Evolutionary conservation across 2,329 filamentous ascomycete species (phyloP).

Genomic region (Ascocoryne sarcoides): DNA sequence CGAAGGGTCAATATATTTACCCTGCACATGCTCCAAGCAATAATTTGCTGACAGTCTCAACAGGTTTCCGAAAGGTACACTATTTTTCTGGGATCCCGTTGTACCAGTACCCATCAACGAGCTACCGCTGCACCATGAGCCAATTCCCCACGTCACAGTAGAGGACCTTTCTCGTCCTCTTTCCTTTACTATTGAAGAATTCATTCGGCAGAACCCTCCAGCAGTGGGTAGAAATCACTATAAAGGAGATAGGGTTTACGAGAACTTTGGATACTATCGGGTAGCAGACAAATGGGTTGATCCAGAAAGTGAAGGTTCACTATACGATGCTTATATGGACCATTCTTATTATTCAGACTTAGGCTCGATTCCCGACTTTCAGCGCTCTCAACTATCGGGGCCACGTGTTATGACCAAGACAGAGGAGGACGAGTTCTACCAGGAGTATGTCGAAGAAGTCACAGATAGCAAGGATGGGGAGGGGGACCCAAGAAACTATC

Average conservation of each 20-base stretch:
- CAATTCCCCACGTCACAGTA: not conserved
- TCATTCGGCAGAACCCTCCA: constrained; percentile 3
- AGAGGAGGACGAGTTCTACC: constrained; percentile 18
- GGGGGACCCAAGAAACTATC: constrained; percentile 29
- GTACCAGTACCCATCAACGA: not conserved
- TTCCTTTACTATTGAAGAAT: constrained; percentile 9
- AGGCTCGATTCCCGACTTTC: constrained; percentile 3
- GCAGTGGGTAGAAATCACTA: constrained; percentile 14
- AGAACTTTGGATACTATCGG: constrained; percentile 23
- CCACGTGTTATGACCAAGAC: constrained; percentile 13
- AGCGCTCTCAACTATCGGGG: not conserved
- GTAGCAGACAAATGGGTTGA: constrained; percentile 23
- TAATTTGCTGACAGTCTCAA: constrained; percentile 4
- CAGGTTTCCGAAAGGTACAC: constrained; percentile 5
- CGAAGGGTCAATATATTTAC: constrained; percentile 6
- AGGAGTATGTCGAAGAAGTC: constrained; percentile 23
- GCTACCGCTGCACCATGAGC: not conserved
- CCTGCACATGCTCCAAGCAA: not conserved
- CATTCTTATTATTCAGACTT: constrained; percentile 1
- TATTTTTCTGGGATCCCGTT: constrained; percentile 16
- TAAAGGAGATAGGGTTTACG: constrained; percentile 15
- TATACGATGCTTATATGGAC: constrained; percentile 13
- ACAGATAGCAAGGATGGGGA: constrained; percentile 36
- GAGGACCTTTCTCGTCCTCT: not conserved
- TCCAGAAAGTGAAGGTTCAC: constrained; percentile 21